Conservation (phyloP, 805 yeast genomes). For the Teunomyces funiuensis region DNA sequence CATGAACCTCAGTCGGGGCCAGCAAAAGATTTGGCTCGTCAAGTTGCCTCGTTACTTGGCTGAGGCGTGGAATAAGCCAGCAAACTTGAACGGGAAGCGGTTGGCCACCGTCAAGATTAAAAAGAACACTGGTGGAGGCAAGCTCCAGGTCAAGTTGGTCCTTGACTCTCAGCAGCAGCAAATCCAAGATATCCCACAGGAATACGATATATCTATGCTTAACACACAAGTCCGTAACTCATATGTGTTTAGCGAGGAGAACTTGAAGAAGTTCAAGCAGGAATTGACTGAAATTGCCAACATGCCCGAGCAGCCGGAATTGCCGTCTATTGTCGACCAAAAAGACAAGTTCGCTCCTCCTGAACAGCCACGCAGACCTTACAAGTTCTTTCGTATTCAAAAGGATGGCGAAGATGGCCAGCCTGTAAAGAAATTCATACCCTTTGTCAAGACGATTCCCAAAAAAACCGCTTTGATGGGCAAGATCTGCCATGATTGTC, state of each 20-base stretch:
- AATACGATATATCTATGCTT: slow-evolving; percentile 75
- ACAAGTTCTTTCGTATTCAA: slow-evolving; percentile 29
- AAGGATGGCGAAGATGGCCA: slow-evolving; percentile 27
- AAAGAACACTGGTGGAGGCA: slow-evolving; percentile 37
- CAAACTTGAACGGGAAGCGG: slow-evolving; percentile 65
- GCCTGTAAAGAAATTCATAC: slow-evolving; percentile 51
- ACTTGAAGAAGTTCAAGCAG: slow-evolving; percentile 57
- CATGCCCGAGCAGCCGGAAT: slow-evolving; percentile 53
- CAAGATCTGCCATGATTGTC: slow-evolving; percentile 89
- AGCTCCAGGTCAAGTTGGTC: slow-evolving; percentile 55
- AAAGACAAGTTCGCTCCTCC: slow-evolving; percentile 14
- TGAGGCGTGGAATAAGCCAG: slow-evolving; percentile 70
- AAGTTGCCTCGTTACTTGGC: slow-evolving; percentile 86
- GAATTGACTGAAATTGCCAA: slow-evolving; percentile 51
- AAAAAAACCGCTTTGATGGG: slow-evolving; percentile 85
- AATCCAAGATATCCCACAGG: slow-evolving; percentile 60
- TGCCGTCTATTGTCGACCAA: slow-evolving; percentile 35
- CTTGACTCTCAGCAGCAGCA: slow-evolving; percentile 42
- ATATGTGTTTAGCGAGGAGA: slow-evolving; percentile 84
- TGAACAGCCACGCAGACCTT: slow-evolving; percentile 13
- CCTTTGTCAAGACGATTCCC: slow-evolving; percentile 84
- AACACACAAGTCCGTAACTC: slow-evolving; percentile 83
- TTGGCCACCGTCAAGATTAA: slow-evolving; percentile 79
- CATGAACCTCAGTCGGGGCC: slow-evolving; percentile 61
- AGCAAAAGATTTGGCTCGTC: slow-evolving; percentile 87